phyloP scores from a whole-genome alignment of 345 rosid genomes.

The Populus euphratica region DNA sequence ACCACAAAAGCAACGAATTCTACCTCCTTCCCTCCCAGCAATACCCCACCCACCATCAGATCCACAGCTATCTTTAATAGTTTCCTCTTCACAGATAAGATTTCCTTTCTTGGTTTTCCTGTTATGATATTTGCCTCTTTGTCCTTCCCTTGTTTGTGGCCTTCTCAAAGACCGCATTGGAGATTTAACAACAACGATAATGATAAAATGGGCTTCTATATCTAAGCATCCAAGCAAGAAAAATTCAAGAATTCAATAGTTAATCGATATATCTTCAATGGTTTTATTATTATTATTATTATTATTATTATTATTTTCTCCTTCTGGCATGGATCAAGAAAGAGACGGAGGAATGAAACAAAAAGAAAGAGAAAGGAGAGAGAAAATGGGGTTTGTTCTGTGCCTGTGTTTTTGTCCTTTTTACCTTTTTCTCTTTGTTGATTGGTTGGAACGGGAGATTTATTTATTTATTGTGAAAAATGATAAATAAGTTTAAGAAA shows the following conservation, averaged over 20 bases:
- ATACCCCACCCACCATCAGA: constrained; percentile 73
- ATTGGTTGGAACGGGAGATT: constrained; percentile 30
- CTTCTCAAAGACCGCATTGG: constrained; percentile 70
- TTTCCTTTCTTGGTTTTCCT: constrained; percentile 23
- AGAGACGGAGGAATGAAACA: not conserved
- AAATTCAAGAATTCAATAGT: constrained; percentile 5
- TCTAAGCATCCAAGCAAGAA: not conserved
- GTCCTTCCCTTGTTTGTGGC: constrained; percentile 24
- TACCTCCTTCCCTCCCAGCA: constrained; percentile 33
- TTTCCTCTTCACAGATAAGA: constrained; percentile 5
- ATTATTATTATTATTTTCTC: constrained; percentile 5
- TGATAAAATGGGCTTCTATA: constrained; percentile 5
- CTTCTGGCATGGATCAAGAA: constrained; percentile 24
- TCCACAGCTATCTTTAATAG: constrained; percentile 30
- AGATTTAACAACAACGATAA: constrained; percentile 20
- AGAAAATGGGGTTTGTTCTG: constrained; percentile 26
- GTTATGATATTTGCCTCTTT: constrained; percentile 18
- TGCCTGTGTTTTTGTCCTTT: not conserved
- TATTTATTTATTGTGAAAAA: constrained; percentile 10
- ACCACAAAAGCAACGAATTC: constrained; percentile 16
- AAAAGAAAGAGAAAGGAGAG: constrained; percentile 14
- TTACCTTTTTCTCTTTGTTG: not conserved
- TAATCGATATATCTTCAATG: constrained; percentile 9
- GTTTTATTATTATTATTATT: constrained; percentile 16
- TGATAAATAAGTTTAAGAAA: not conserved